Evolutionary conservation across 2,329 filamentous ascomycete species (phyloP).

Genomic region (Sphaceloma murrayae): DNA sequence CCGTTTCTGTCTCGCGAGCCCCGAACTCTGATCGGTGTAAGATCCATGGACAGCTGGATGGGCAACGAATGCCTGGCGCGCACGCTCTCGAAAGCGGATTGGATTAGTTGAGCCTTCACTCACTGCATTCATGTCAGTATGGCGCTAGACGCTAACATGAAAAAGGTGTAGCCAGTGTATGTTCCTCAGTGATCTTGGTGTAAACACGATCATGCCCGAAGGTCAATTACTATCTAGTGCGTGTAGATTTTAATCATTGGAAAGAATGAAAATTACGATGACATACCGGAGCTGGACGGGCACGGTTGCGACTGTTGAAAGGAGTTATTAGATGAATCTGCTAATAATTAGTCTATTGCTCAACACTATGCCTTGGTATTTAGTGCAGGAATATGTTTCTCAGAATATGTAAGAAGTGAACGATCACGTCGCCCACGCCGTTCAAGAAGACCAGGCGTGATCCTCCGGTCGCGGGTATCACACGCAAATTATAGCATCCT

Average conservation of each 20-base stretch:
- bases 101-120: neutral
- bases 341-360: neutral
- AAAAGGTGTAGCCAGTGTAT: neutral
- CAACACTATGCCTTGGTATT: neutral
- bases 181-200: conserved; percentile 34
- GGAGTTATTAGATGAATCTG: neutral
- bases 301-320: neutral
- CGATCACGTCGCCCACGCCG: conserved; percentile 66
- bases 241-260: conserved; percentile 54
- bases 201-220: conserved; percentile 30
- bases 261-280: conserved; percentile 20
- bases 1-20: conserved; percentile 21
- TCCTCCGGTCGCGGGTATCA: conserved; percentile 75
- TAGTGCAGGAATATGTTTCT: conserved; percentile 31
- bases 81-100: neutral
- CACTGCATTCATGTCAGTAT: neutral
- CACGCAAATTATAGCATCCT: conserved; percentile 99
- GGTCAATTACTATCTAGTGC: conserved; percentile 48
- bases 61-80: neutral
- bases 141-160: neutral
- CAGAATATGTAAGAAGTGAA: conserved; percentile 99
- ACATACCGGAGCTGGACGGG: neutral
- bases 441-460: conserved; percentile 83
- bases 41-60: conserved; percentile 17
- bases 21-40: conserved; percentile 28